These are phyloP conservation scores for Suhomyces bokatorum DNA, from an alignment of 1,139 yeast species.

Conservation along the genomic window DNA sequence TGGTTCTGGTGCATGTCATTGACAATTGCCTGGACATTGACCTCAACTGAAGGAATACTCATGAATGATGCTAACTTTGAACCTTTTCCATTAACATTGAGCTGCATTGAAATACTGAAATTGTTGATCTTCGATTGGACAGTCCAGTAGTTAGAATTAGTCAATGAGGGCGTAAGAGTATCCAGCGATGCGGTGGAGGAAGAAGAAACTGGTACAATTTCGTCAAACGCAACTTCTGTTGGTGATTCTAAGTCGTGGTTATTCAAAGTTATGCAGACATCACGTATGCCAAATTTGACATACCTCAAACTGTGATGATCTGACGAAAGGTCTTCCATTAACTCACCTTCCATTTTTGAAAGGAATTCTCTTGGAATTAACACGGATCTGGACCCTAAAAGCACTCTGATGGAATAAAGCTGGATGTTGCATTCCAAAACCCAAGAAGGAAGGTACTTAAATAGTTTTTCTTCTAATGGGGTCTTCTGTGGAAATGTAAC, in stretches of 20 bases:
- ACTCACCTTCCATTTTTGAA: slow-evolving; percentile 30
- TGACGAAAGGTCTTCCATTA: slow-evolving; percentile 39
- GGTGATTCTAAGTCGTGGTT: slow-evolving; percentile 6
- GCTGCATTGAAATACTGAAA: slow-evolving; percentile 30
- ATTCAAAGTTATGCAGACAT: slow-evolving; percentile 15
- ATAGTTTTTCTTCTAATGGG: slow-evolving; percentile 25
- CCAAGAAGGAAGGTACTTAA: slow-evolving; percentile 50
- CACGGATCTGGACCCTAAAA: slow-evolving; percentile 62
- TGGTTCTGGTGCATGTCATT: slow-evolving; percentile 20
- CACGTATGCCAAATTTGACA: slow-evolving; percentile 13
- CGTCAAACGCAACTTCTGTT: slow-evolving; percentile 1
- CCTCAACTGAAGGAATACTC: slow-evolving; percentile 21
- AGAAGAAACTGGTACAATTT: slow-evolving; percentile 7
- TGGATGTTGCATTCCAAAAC: slow-evolving; percentile 38
- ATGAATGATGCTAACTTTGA: slow-evolving; percentile 14
- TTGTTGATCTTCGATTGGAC: slow-evolving; percentile 15
- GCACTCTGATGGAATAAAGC: slow-evolving; percentile 32
- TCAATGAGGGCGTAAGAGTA: slow-evolving; percentile 20
- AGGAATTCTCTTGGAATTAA: slow-evolving; percentile 49
- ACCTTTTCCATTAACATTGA: slow-evolving; percentile 21
- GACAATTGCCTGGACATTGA: slow-evolving; percentile 18
- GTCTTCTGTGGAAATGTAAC: not conserved
- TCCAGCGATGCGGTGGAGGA: slow-evolving; percentile 25
- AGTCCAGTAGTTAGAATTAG: slow-evolving; percentile 22
- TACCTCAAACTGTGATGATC: slow-evolving; percentile 43